Evolutionary conservation across 805 yeast genomes (phyloP), one percentile per base, ranked within the genome.

Genomic region (Yarrowia porcina): DNA sequence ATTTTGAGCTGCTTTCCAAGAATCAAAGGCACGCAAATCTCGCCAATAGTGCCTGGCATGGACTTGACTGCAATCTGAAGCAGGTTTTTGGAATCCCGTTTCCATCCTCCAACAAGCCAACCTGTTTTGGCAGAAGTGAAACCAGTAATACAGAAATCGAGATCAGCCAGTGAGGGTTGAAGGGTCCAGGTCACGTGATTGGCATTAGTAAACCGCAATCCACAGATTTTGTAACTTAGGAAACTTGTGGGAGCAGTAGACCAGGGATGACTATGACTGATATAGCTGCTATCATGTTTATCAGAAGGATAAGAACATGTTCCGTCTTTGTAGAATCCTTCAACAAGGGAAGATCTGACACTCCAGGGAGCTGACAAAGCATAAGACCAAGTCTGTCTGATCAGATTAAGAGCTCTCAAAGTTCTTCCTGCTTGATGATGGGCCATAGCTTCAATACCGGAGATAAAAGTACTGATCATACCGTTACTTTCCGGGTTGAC

Each of bases 201-300:
- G 3, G 56, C 30, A 20, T 32, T 33, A 4, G 56, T 49, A 39
- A 49, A 49, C 20, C 39, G 15, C 39, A 49, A 15, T 4, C 56
- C 56, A 10, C 56, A 32, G 21, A 49, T 33, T 33, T 33, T 49
- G 56, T 49, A 27, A 20, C 39, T 49, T 11, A 49, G 39, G 15
- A 49, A 49, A 2, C 21, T 15, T 2, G 56, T 49, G 2, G 56
- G 56, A 6, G 20, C 56, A 0, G 56, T 49, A 2, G 39, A 20
- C 56, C 56, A 49, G n/a, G 56, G 56, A 10, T 49, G 56, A 15
- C 39, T 21, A n/a, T 49, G 56, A 20, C 56, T 49, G 21, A 49
- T 49, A 20, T 49, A 49, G 28, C 39, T 32, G 27, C 39, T 33
- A n/a, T 49, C 56, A 11, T 49, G 39, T 2, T 33, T 33, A 7